Conservation (phyloP, 2,329 filamentous ascomycete genomes). For the Aspergillus tanneri region DNA sequence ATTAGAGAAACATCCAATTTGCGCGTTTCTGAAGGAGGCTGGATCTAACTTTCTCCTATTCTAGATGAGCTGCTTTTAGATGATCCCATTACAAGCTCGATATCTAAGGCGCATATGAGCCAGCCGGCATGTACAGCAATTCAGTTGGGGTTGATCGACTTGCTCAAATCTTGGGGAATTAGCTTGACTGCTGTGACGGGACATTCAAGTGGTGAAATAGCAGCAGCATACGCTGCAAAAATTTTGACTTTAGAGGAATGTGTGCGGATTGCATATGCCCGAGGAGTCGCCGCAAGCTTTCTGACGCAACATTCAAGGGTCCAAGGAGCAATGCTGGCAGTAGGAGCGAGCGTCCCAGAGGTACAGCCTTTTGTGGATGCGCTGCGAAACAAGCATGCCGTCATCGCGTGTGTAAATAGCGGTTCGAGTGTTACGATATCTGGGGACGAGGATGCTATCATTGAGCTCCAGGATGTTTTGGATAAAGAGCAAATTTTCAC, state of each 20-base stretch:
- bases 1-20: neutral
- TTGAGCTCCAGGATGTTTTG: constrained; percentile 22
- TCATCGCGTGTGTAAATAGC: neutral
- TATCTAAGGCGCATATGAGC: neutral
- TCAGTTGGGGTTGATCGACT: constrained; percentile 48
- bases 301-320: neutral
- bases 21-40: neutral
- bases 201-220: constrained; percentile 53
- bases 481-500: constrained; percentile 20
- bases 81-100: neutral
- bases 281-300: neutral
- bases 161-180: constrained; percentile 48
- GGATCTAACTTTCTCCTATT: neutral
- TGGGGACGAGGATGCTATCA: constrained; percentile 19
- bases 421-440: constrained; percentile 22
- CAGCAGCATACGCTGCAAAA: constrained; percentile 47
- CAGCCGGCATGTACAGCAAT: constrained; percentile 32
- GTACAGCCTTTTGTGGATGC: neutral
- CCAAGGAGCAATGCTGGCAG: constrained; percentile 8
- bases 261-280: constrained; percentile 11
- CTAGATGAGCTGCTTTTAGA: neutral
- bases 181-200: constrained; percentile 43
- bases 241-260: constrained; percentile 15
- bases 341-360: constrained; percentile 1
- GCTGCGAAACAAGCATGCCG: neutral